These are phyloP conservation scores for Prunus salicina DNA, from an alignment of 306 rosid species.

Conservation along the genomic window DNA sequence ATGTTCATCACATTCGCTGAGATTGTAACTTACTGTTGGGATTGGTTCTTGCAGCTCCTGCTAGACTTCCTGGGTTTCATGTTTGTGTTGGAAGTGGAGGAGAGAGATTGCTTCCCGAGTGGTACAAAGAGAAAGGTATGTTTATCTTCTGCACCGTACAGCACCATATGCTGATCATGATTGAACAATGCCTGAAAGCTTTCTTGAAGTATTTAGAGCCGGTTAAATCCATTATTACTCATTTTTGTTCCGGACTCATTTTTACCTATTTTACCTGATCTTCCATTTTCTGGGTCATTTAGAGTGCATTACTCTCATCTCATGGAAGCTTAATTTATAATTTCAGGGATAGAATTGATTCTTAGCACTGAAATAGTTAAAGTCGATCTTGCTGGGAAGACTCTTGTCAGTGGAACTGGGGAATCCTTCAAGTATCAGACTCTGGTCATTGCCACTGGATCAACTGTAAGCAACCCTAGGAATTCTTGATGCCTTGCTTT, in stretches of 20 bases:
- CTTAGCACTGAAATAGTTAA: slow-evolving; percentile 84
- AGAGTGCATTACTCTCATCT: not conserved
- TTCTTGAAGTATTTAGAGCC: not conserved
- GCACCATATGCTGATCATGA: not conserved
- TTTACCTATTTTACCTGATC: not conserved
- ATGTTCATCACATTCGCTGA: not conserved
- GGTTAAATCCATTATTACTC: not conserved
- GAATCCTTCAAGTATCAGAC: slow-evolving; percentile 64
- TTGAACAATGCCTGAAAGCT: not conserved
- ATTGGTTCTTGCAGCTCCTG: slow-evolving; percentile 75
- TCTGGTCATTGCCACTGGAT: slow-evolving; percentile 88
- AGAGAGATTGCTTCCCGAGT: slow-evolving; percentile 80
- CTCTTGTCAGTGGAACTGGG: slow-evolving; percentile 64
- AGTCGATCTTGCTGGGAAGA: slow-evolving; percentile 71
- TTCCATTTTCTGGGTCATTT: not conserved
- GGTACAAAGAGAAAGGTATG: slow-evolving; percentile 88
- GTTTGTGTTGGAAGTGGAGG: slow-evolving; percentile 96
- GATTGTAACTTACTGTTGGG: not conserved
- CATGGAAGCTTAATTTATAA: slow-evolving; percentile 19
- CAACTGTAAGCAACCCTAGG: slow-evolving; percentile 54
- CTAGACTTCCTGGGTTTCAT: slow-evolving; percentile 96
- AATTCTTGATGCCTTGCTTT: not conserved
- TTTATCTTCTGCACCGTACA: not conserved
- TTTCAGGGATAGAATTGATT: slow-evolving; percentile 79
- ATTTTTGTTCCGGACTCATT: not conserved